Percentiles rank a stretch among this genome's conserved stretches.
phyloP scores from a whole-genome alignment of 306 rosid genomes.

The Begonia fuchsioides region DNA sequence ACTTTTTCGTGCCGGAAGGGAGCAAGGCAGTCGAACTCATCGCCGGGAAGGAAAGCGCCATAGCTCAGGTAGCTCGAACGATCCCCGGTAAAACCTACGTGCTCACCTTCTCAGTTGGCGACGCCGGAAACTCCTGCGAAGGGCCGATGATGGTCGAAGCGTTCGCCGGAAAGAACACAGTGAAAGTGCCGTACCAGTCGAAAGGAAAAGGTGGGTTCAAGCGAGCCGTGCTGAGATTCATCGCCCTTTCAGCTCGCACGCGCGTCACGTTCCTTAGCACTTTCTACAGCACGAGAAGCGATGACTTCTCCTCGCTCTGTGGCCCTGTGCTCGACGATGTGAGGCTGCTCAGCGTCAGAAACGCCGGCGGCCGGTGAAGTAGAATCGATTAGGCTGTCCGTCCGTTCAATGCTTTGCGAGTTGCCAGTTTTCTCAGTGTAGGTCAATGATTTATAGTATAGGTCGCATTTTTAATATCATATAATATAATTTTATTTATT shows the following conservation, averaged over 20 bases:
- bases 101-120: constrained; percentile 69
- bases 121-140: constrained; percentile 76
- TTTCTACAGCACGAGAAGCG: constrained; percentile 78
- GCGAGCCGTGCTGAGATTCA: constrained; percentile 57
- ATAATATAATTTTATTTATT: no score
- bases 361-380: constrained; percentile 9
- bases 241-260: constrained; percentile 41
- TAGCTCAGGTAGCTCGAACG: constrained; percentile 77
- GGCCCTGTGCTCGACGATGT: constrained; percentile 94
- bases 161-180: constrained; percentile 52
- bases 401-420: no score
- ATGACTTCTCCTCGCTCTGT: constrained; percentile 82
- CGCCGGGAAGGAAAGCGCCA: constrained; percentile 92
- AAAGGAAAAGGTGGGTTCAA: constrained; percentile 85
- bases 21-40: constrained; percentile 69
- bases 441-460: no score
- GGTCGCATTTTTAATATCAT: no score
- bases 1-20: constrained; percentile 72
- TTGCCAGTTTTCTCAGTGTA: no score
- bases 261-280: constrained; percentile 74
- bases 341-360: constrained; percentile 50
- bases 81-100: constrained; percentile 52
- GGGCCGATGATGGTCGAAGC: constrained; percentile 90
- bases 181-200: constrained; percentile 80
- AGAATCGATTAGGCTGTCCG: no score